Conservation (phyloP, 345 rosid genomes). For the Erucastrum elatum region DNA sequence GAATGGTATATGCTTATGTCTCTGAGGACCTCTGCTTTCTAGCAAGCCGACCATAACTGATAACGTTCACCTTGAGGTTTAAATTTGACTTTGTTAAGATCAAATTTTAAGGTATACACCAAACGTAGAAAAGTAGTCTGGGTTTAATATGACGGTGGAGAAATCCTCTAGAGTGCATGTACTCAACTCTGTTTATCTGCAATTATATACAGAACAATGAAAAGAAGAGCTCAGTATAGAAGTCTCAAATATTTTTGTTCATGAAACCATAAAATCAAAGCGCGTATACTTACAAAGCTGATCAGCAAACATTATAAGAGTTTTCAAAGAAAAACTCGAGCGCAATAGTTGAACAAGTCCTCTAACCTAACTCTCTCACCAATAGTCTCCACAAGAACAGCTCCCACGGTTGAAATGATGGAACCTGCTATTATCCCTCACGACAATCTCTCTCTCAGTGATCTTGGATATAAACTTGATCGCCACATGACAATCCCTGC, state of each 20-base stretch:
- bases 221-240: no score
- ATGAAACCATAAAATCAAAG: no score
- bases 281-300: no score
- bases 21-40: conserved; percentile 86
- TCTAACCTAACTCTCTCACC: conserved; percentile 42
- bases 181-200: conserved; percentile 73
- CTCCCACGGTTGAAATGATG: conserved; percentile 68
- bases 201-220: no score
- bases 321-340: conserved; percentile 35
- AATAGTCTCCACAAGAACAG: conserved; percentile 82
- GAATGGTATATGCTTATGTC: conserved; percentile 63
- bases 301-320: no score
- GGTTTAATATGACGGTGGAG: conserved; percentile 96
- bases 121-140: conserved; percentile 80
- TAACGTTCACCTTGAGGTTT: conserved; percentile 65
- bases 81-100: neutral
- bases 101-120: neutral
- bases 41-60: conserved; percentile 94
- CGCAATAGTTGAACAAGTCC: no score
- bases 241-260: no score
- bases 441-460: conserved; percentile 41
- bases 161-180: conserved; percentile 84
- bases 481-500: conserved; percentile 68
- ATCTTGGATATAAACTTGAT: conserved; percentile 56
- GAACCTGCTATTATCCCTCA: conserved; percentile 76